A percentile compares a stretch with the other conserved stretches of the same genome.
Evolutionary conservation across 164 flowering plant species (phyloP).

Genomic region (Pachysandra terminalis): DNA sequence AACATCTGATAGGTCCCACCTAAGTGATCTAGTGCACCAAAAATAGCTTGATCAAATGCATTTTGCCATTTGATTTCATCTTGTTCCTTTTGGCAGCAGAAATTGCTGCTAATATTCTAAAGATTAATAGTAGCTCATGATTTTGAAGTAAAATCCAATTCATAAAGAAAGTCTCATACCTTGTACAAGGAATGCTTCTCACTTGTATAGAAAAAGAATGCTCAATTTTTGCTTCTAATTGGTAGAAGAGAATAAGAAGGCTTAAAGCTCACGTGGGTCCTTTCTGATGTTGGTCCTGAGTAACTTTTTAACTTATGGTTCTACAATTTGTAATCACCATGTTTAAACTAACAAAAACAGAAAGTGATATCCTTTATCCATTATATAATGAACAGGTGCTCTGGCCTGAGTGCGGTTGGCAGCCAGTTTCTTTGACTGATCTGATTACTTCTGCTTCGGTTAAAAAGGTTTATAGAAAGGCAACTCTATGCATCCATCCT

Average conservation of each 20-base stretch:
- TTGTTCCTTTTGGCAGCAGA: no score
- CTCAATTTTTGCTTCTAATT: background rate
- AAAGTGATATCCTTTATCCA: constrained; percentile 1
- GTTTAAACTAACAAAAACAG: background rate
- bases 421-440: constrained; percentile 82
- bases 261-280: background rate
- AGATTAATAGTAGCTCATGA: no score
- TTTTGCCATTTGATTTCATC: no score
- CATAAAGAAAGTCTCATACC: background rate
- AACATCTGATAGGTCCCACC: no score
- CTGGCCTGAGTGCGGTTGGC: constrained; percentile 93
- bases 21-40: no score
- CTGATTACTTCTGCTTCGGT: constrained; percentile 73
- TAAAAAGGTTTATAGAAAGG: constrained; percentile 80
- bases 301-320: background rate
- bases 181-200: background rate
- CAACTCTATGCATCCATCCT: constrained; percentile 83
- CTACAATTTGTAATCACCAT: background rate
- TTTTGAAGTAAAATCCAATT: background rate
- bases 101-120: no score
- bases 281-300: background rate
- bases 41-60: no score
- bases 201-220: background rate
- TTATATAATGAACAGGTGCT: constrained; percentile 58
- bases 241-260: background rate